Base-by-base conservation (phyloP, 179 eudicot species). In the Spergularia azorica region DNA sequence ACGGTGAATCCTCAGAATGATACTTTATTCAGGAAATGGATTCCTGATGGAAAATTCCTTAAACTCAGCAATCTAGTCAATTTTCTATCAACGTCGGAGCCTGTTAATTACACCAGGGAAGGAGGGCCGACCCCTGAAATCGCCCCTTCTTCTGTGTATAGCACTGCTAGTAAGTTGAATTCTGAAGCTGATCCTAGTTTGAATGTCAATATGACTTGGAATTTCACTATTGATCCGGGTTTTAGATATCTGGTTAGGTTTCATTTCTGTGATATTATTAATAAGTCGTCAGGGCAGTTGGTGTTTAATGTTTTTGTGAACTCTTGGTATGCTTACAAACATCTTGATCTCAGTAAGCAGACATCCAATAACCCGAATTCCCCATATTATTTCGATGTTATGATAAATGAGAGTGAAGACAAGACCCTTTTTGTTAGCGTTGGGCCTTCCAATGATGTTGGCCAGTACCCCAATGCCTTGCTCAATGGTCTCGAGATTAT, bases 291-390 rank as follows among this genome's bases (percentile, higher is more conserved):
- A 20, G 59, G 58, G 20, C 72, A 69, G 17, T 6, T 69, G 72
- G 48, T 69, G 32, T 69, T 69, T 69, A 69, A 69, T 69, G 72
- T 69, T 69, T 69, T 48, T 69, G 72, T 69, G 51, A 69, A 69
- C 16, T 18, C 58, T 5, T 69, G 72, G 72, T 69, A 69, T 69
- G 72, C 72, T 69, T 69, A 69, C 36, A 69, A 69, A 69, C 72
- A 69, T 69, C 72, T 69, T 69, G 72, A 69, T 69, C 72, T 69
- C 13, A 21, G 72, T 51, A 69, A 69, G 72, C 72, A 69, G 54
- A 69, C 72, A 11, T 69, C 72, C 50, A 69, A 69, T 69, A 69
- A 18, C 59, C 50, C 51, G 72, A 50, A 50, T 20, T 50, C 59
- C 13, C 72, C 72, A 1, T 69, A 69, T 51, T 69, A 69, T 69